Evolutionary conservation across 164 flowering plant species (phyloP).

Genomic region (Santalum album): DNA sequence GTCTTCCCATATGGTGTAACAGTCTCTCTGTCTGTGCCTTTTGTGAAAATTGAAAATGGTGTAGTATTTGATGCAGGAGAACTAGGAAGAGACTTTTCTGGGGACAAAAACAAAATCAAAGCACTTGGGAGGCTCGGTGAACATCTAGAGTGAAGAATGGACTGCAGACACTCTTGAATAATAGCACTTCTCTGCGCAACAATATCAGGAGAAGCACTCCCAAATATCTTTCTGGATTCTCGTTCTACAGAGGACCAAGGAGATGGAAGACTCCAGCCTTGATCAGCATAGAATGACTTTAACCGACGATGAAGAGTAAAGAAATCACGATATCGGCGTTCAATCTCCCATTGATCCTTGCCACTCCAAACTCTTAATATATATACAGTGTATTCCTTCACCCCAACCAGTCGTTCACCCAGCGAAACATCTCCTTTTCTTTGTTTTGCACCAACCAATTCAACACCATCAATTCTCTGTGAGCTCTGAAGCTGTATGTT

Average conservation of each 20-base stretch:
- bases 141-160: conserved; percentile 43
- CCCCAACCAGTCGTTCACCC: conserved; percentile 90
- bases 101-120: conserved; percentile 66
- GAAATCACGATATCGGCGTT: conserved; percentile 89
- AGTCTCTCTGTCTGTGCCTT: conserved; percentile 17
- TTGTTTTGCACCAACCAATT: conserved; percentile 86
- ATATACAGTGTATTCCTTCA: conserved; percentile 84
- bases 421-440: conserved; percentile 81
- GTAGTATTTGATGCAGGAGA: conserved; percentile 26
- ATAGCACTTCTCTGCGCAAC: conserved; percentile 73
- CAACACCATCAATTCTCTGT: conserved; percentile 61
- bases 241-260: conserved; percentile 75
- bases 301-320: conserved; percentile 60
- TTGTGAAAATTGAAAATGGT: conserved; percentile 9
- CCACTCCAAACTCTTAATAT: conserved; percentile 75
- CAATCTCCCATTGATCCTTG: conserved; percentile 76
- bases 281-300: conserved; percentile 47
- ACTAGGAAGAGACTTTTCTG: conserved; percentile 30
- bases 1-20: conserved; percentile 55
- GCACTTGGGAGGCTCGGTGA: conserved; percentile 38
- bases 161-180: conserved; percentile 77
- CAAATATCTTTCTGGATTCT: conserved; percentile 82
- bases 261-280: conserved; percentile 64
- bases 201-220: conserved; percentile 80
- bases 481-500: conserved; percentile 19